Conservation (phyloP, 352 stramenopile species). For the Phytophthora melonis region DNA sequence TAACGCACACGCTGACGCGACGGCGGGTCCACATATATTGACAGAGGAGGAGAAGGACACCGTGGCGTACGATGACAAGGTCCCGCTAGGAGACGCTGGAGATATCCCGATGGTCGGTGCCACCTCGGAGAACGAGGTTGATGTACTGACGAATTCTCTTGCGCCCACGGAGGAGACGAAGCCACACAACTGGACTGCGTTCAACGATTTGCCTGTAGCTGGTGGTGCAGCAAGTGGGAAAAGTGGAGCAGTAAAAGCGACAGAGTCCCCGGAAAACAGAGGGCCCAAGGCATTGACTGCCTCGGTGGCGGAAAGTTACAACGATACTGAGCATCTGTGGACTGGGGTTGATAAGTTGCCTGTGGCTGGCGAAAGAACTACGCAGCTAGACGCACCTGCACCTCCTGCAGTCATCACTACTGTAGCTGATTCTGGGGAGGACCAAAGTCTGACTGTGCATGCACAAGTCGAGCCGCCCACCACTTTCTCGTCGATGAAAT, state of each 20-base stretch:
- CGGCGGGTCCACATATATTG: constrained; percentile 18
- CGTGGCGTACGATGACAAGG: constrained; percentile 33
- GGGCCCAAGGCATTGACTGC: constrained; percentile 10
- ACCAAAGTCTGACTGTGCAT: not conserved
- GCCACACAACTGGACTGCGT: constrained; percentile 28
- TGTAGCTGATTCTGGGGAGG: not conserved
- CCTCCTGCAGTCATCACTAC: not conserved
- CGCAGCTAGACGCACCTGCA: not conserved
- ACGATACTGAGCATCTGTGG: constrained; percentile 25
- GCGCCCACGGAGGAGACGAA: not conserved
- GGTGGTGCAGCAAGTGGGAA: not conserved
- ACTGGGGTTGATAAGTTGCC: constrained; percentile 36
- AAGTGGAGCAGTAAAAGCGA: not conserved
- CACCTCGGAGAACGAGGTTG: constrained; percentile 13
- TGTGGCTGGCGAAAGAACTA: constrained; percentile 8
- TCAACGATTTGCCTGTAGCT: constrained; percentile 27
- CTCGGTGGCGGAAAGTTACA: not conserved
- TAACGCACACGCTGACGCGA: constrained; percentile 27
- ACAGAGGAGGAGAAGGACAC: constrained; percentile 26
- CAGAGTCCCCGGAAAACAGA: constrained; percentile 12
- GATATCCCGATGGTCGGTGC: constrained; percentile 31
- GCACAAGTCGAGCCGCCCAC: not conserved
- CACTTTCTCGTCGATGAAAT: constrained; percentile 26
- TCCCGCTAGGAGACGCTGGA: constrained; percentile 32
- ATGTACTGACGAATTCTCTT: constrained; percentile 2